Conservation (phyloP, 352 stramenopile species). For the Phytophthora sansomeana region DNA sequence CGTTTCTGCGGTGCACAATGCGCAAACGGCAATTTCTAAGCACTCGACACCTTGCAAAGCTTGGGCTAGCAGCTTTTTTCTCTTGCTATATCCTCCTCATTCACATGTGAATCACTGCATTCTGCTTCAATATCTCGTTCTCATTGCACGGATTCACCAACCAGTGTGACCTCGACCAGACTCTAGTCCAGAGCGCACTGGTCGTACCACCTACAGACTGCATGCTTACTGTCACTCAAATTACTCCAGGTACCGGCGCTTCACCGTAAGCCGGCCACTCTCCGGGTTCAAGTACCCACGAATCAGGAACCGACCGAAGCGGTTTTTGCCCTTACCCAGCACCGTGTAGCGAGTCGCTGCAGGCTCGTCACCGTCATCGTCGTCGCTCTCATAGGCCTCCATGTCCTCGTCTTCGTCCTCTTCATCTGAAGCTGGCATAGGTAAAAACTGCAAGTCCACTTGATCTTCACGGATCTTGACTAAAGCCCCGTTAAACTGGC, state of each 20-base stretch:
- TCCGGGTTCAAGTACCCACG: conserved; percentile 63
- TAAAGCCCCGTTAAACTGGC: conserved; percentile 69
- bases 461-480: conserved; percentile 68
- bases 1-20: not conserved
- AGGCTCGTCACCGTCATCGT: conserved; percentile 35
- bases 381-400: conserved; percentile 32
- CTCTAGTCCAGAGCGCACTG: not conserved
- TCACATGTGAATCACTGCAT: conserved; percentile 3
- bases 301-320: conserved; percentile 74
- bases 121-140: conserved; percentile 2
- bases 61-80: not conserved
- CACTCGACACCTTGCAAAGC: not conserved
- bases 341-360: conserved; percentile 56
- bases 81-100: not conserved
- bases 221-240: not conserved
- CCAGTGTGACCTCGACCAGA: not conserved
- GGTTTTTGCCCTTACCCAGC: conserved; percentile 74
- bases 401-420: conserved; percentile 37
- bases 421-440: conserved; percentile 38
- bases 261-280: conserved; percentile 55
- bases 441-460: conserved; percentile 75
- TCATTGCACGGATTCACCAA: not conserved
- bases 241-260: conserved; percentile 68
- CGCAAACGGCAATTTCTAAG: no score
- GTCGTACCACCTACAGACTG: conserved; percentile 4